These are phyloP conservation scores for Colletotrichum ledebouriae DNA, from an alignment of 2,329 filamentous ascomycete species.

Conservation along the genomic window DNA sequence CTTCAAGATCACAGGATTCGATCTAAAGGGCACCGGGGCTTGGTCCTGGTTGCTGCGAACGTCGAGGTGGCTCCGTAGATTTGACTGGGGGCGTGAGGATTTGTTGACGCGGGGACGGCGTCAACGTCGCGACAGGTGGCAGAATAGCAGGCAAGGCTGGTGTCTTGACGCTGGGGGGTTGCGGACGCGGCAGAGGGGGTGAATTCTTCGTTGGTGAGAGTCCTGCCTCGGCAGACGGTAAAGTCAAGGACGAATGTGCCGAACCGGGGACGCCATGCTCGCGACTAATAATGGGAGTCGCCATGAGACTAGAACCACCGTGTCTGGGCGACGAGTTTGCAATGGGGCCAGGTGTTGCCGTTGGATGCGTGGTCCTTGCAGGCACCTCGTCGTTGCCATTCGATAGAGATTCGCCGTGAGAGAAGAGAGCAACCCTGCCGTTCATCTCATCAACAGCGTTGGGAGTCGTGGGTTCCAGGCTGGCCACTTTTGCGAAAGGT, in stretches of 20 bases:
- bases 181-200: conserved; percentile 52
- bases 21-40: conserved; percentile 8
- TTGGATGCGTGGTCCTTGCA: conserved; percentile 6
- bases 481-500: neutral
- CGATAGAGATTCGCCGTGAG: neutral
- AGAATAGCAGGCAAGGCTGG: conserved; percentile 59
- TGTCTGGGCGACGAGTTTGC: conserved; percentile 33
- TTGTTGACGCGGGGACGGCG: conserved; percentile 68
- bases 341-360: conserved; percentile 28
- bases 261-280: conserved; percentile 40
- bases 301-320: conserved; percentile 36
- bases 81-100: conserved; percentile 74
- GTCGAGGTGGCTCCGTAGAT: conserved; percentile 52
- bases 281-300: conserved; percentile 41
- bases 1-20: neutral
- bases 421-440: neutral
- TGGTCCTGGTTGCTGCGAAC: conserved; percentile 26
- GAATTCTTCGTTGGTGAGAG: conserved; percentile 67
- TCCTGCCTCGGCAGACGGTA: conserved; percentile 59
- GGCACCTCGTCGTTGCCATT: neutral
- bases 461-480: conserved; percentile 25
- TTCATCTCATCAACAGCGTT: conserved; percentile 1
- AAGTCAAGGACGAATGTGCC: conserved; percentile 38
- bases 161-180: conserved; percentile 35
- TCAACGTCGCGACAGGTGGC: conserved; percentile 69